Evolutionary conservation across 2,329 filamentous ascomycete genomes (phyloP), one percentile per base, ranked within the genome.

Genomic region (Verticillium dahliae): DNA sequence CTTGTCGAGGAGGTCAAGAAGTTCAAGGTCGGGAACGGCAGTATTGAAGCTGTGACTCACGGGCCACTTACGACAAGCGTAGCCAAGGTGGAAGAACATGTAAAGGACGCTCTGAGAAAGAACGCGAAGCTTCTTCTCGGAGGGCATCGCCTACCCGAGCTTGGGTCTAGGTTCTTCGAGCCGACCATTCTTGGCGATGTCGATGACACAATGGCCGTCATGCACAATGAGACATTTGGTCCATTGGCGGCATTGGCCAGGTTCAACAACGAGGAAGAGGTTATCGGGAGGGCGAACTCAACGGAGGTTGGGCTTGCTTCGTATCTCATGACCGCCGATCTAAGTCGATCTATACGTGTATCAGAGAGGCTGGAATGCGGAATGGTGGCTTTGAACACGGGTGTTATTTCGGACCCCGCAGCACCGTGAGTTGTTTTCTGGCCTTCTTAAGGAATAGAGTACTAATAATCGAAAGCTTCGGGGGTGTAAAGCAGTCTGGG

Each of bases 121-220:
- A 87, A 87, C 35, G 87, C 77, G 3, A 83, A 84, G 68, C 72
- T 89, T 55, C 71, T 85, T 38, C 71, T 81, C 45, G 87, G 86
- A 50, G 89, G 89, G 3, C 80, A 88, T 69, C 82, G 80, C 69
- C 74, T 88, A 58, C 78, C 84, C 4, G 82, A 89, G 37, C 77
- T 91, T 1, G 90, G 89, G 6, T 50, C 58, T 2, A 90, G 90
- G 72, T 92, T 90, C 77, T 91, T 85, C 75, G 81, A 88, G 69
- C 87, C 86, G 1, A 90, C 87, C 0, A 82, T 90, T 61, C 80
- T 90, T 50, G 80, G 80, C 0, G 81, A 82, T 4, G 83, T 86
- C 64, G 85, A 78, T 6, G 73, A 78, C 10, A 78, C 85, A 2
- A 89, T 89, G 85, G 66, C 77, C 35, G 78, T 84, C 41, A 78